Conservation (phyloP, 140 eudicot species). For the Flaveria floridana region DNA sequence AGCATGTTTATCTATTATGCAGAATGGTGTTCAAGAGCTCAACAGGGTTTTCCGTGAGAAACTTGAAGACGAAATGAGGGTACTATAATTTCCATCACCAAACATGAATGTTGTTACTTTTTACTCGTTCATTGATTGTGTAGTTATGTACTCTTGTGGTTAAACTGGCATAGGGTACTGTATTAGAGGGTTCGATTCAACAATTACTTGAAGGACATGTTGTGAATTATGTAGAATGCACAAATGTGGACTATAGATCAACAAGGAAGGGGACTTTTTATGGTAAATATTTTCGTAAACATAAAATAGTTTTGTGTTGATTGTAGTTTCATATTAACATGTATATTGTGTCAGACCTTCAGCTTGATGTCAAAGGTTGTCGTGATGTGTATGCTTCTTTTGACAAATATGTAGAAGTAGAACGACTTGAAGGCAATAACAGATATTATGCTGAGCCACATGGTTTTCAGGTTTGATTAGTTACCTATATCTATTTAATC, state of each 20-base stretch:
- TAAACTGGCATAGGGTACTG: slow-evolving; percentile 60
- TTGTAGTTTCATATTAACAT: not conserved
- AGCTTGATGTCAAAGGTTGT: slow-evolving; percentile 91
- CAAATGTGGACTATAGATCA: slow-evolving; percentile 79
- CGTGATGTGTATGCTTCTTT: slow-evolving; percentile 72
- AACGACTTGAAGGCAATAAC: slow-evolving; percentile 85
- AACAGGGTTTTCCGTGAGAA: slow-evolving; percentile 80
- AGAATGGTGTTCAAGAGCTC: slow-evolving; percentile 86
- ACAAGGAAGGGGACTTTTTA: slow-evolving; percentile 77
- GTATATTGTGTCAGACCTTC: slow-evolving; percentile 55
- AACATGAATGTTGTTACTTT: slow-evolving; percentile 13
- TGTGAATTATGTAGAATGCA: slow-evolving; percentile 86
- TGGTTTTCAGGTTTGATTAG: slow-evolving; percentile 68
- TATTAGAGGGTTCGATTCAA: slow-evolving; percentile 88
- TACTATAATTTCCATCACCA: slow-evolving; percentile 19
- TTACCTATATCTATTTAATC: not conserved
- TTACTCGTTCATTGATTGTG: not conserved
- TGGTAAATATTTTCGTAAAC: slow-evolving; percentile 42
- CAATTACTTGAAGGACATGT: slow-evolving; percentile 84
- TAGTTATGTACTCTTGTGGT: slow-evolving; percentile 15
- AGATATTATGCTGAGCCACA: slow-evolving; percentile 73
- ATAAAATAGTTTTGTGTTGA: not conserved
- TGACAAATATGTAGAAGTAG: slow-evolving; percentile 92
- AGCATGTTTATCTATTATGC: slow-evolving; percentile 71
- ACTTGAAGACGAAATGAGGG: slow-evolving; percentile 93